Evolutionary conservation across 1,284 basidiomycete genomes (phyloP), one percentile per base, ranked within the genome.

Genomic region (Ustilago sp.): DNA sequence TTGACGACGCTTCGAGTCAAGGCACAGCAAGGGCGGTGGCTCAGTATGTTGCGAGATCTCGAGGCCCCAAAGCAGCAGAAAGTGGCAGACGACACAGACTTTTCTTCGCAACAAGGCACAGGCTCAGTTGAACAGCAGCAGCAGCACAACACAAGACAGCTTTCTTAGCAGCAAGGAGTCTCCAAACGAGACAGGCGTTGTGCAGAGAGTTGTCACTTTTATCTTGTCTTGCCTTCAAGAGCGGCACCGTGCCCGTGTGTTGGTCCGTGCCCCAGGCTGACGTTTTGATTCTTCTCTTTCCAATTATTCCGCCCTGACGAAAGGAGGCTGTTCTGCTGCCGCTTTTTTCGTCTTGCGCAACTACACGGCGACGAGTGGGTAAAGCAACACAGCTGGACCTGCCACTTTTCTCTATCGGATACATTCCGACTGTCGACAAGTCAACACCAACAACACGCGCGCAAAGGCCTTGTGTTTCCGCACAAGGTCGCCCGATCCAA

Each of bases 1-100:
- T 60, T 72, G 70, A 72, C 70, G 70, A 72, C 64, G 70, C 70
- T 62, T 5, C 31, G 19, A n/a, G 12, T n/a, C 17, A 47, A 47
- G 45, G 13, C 9, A 32, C 31, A 31, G 13, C 15, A 45, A n/a
- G 15, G 43, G 45, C 41, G 36, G 48, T 8, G 31, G 45, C 56
- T 41, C n/a, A 23, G 5, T 17, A n/a, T n/a, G 8, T 17, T 13
- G 52, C 52, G 8, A 1, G 32, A 19, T 28, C 23, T 28, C 23
- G 2, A 28, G 23, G 23, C 23, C 3, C 23, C 23, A 54, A 32
- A 35, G 32, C 34, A 36, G 32, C 17, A 34, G 52, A 36, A 28
- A 28, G 50, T 54, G 35, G 34, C 35, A 54, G 52, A 54, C 34
- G 52, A 39, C 52, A 54, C 52, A 48, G n/a, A 48, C 19, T 28